Evolutionary conservation across 352 stramenopile genomes (phyloP), one percentile per base, ranked within the genome.

Genomic region (Aphanomyces astaci): DNA sequence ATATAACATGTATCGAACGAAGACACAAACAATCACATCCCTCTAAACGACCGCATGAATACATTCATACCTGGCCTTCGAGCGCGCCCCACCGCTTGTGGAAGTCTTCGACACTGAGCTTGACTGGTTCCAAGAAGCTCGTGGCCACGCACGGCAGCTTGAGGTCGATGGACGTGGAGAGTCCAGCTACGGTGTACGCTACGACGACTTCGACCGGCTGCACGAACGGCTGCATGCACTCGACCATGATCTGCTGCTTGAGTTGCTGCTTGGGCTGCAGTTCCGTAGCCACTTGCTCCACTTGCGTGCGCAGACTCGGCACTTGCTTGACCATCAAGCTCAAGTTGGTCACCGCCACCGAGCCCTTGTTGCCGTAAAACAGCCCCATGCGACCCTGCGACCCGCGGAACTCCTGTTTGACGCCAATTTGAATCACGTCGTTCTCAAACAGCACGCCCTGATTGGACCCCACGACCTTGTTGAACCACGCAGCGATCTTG

Each of bases 321-420:
- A 74, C 63, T 2, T 78, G 65, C 10, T 80, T 77, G 2, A 98
- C 72, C 67, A 82, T 77, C 9, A 92, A 78, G 10, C 83, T 84
- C 75, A 98, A 97, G 52, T 94, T 76, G 19, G 74, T 77, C 48
- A 98, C 73, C 11, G 80, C 76, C 31, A 87, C 80, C 36, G 74
- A 78, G 62, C 81, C 82, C 70, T 98, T 95, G 80, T 98, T 98
- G 68, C 90, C 92, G 72, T 97, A 98, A 75, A 98, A 98, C 22
- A 99, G 76, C n/a, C 89, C 94, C 71, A 99, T 84, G 45, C 90
- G 81, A 22, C 93, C 95, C 71, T 97, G 89, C 10, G 88, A 88
- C n/a, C 88, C 90, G 31, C 94, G 88, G 73, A 98, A 98, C 74
- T 98, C 88, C 67, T 98, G 94, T 72, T 98, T 98, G 31, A 97